Evolutionary conservation across 2,329 filamentous ascomycete genomes (phyloP), one percentile per base, ranked within the genome.

Genomic region (Hypomyces perniciosus): DNA sequence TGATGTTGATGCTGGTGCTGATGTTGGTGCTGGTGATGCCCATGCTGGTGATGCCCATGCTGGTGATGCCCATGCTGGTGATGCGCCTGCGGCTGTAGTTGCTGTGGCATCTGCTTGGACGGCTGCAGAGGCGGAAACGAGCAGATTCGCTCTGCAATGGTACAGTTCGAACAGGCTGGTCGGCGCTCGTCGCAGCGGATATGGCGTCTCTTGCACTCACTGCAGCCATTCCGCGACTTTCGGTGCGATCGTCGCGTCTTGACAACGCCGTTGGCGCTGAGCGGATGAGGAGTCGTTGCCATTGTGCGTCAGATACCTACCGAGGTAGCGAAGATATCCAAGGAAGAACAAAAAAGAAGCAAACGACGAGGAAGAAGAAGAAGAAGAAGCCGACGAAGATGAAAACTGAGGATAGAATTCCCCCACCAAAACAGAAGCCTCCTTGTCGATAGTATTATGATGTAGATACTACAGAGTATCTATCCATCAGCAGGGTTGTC

Each of bases 131-230:
- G 48, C 6, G 63, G 66, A 41, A 66, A 74, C 0, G 66, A 66
- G 51, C 71, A 74, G 6, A 53, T 51, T 6, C 67, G 61, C 45
- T 70, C 63, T 38, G 65, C 66, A 40, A 66, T 65, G 20, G 62
- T 57, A 55, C 72, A 74, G 52, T 73, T 71, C 41, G 62, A 64
- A 53, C 72, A 74, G 1, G 62, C 51, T 2, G 72, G 72, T 4
- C 64, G 65, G 6, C 55, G 63, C 57, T 74, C 71, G 49, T 75
- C 72, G 59, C 72, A 74, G 34, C 70, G 70, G 48, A 71, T 70
- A 41, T 72, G 69, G 2, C 69, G 63, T 12, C 66, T 55, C 59
- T 72, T 72, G 59, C 69, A 72, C 54, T 70, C 68, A 50, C 55
- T 62, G 54, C 69, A 72, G 30, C 69, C 68, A 44, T 68, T 70